Evolutionary conservation across 164 flowering plant species (phyloP).

Genomic region (Houttuynia cordata): DNA sequence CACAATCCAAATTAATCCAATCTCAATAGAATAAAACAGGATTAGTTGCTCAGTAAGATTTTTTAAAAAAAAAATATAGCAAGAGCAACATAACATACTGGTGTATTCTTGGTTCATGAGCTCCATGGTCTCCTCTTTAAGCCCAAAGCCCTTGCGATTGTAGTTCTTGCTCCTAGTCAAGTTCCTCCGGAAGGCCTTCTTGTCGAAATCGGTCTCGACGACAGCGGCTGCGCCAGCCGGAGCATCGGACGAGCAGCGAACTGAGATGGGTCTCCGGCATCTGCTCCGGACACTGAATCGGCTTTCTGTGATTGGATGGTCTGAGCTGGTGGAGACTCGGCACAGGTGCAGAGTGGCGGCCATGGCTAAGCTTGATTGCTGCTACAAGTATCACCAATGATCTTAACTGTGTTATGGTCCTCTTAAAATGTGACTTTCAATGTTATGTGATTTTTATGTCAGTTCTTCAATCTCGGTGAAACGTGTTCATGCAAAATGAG

Average conservation of each 20-base stretch:
- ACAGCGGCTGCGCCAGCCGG: slow-evolving; percentile 13
- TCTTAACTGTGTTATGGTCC: background rate
- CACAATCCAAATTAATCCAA: background rate
- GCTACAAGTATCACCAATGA: background rate
- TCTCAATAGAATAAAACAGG: background rate
- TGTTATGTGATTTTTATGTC: background rate
- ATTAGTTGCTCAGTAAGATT: too few relatives aligned
- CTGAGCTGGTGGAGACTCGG: slow-evolving; percentile 28
- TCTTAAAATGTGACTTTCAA: background rate
- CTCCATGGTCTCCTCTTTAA: slow-evolving; percentile 71
- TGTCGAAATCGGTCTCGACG: slow-evolving; percentile 59
- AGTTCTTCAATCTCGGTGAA: background rate
- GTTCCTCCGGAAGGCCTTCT: slow-evolving; percentile 71
- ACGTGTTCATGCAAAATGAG: background rate
- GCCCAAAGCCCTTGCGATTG: slow-evolving; percentile 78
- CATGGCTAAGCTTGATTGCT: slow-evolving; percentile 30
- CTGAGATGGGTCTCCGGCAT: slow-evolving; percentile 25
- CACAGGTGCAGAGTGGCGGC: slow-evolving; percentile 51
- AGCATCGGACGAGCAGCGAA: slow-evolving; percentile 42
- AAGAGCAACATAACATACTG: slow-evolving; percentile 28
- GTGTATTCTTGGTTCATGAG: slow-evolving; percentile 84
- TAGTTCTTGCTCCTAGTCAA: slow-evolving; percentile 81
- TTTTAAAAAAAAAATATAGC: too few relatives aligned
- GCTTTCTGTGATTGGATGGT: slow-evolving; percentile 17
- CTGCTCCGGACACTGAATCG: slow-evolving; percentile 11